These are phyloP conservation scores for Cenchrus fungigraminus DNA, from an alignment of 176 grass and related monocot genomes.

Conservation along the genomic window DNA sequence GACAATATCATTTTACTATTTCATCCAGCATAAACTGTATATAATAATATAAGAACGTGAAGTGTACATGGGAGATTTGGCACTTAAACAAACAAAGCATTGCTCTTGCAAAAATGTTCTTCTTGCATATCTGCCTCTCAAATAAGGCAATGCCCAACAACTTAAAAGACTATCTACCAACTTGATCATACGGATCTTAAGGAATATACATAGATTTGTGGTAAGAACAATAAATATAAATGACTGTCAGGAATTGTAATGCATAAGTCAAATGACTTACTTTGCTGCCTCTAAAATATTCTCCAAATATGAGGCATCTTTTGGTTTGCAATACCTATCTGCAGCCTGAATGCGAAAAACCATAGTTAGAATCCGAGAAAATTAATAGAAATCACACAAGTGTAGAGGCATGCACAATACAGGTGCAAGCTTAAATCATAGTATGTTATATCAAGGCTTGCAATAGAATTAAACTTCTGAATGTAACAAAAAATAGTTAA, in stretches of 20 bases:
- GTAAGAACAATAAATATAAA: constrained; percentile 6
- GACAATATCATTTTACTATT: not conserved
- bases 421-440: constrained; percentile 18
- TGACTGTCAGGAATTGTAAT: not conserved
- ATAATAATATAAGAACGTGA: not conserved
- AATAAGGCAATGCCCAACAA: not conserved
- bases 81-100: not conserved
- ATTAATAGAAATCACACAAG: constrained; percentile 3
- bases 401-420: constrained; percentile 2
- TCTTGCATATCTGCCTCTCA: not conserved
- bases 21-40: constrained; percentile 1
- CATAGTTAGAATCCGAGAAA: constrained; percentile 20
- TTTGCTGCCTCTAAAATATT: constrained; percentile 46
- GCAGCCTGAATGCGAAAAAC: constrained; percentile 25
- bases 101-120: not conserved
- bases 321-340: constrained; percentile 34
- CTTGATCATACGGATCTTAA: constrained; percentile 12
- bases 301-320: constrained; percentile 50
- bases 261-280: constrained; percentile 35
- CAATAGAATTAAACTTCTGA: not conserved
- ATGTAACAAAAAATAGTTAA: not conserved
- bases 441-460: not conserved
- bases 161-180: constrained; percentile 1
- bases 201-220: not conserved
- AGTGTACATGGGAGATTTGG: not conserved